Evolutionary conservation across 306 rosid genomes (phyloP).

Genomic region (Vigna nakashimae): DNA sequence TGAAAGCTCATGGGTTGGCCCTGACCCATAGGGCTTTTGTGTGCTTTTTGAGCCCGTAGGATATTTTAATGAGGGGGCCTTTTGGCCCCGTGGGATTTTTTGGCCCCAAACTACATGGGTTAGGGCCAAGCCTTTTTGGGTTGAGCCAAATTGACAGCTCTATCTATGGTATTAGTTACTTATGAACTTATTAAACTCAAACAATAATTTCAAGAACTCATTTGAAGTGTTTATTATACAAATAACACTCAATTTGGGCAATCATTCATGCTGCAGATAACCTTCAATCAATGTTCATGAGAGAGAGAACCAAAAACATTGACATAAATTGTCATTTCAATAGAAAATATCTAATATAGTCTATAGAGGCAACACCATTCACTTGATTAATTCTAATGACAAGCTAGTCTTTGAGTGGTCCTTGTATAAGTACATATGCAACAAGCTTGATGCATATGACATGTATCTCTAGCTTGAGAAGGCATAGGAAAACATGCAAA

Average conservation of each 20-base stretch:
- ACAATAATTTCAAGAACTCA: neutral
- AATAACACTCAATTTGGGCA: neutral
- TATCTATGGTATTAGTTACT: neutral
- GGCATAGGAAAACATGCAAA: neutral
- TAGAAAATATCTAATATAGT: neutral
- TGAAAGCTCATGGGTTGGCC: too few relatives aligned
- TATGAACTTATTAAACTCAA: neutral
- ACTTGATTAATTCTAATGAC: neutral
- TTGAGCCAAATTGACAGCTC: too few relatives aligned
- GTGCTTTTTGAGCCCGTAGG: too few relatives aligned
- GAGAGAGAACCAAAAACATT: neutral
- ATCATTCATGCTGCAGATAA: neutral
- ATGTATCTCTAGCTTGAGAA: neutral
- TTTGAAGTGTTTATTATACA: neutral
- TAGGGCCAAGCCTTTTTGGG: too few relatives aligned
- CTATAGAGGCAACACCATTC: neutral
- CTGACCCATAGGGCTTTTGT: too few relatives aligned
- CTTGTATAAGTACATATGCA: neutral
- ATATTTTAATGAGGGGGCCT: too few relatives aligned
- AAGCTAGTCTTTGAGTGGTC: neutral
- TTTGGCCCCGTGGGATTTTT: too few relatives aligned
- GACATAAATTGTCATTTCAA: neutral
- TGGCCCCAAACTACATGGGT: too few relatives aligned
- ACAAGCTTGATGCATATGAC: neutral
- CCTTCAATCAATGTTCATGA: neutral